Base-by-base conservation (phyloP, 306 rosid species). In the Quercus cerris region DNA sequence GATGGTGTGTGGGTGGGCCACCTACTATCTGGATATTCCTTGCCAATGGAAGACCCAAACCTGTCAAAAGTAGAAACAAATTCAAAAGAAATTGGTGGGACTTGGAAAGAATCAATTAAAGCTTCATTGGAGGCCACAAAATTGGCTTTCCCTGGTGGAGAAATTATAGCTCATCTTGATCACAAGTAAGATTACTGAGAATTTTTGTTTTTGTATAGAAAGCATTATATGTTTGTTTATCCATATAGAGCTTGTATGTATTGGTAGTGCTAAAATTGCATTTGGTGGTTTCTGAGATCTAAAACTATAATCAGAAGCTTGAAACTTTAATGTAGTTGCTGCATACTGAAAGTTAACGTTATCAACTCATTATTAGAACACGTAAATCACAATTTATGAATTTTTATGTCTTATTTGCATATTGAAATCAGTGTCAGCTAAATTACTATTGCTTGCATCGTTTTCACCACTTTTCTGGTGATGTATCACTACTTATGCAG, bases 1-100 rank as follows among this genome's bases (percentile, higher is more conserved):
- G 94, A 87, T n/a, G 87, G 86, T 80, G 96, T 95, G 52, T 95
- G 98, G 99, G 98, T 90, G 70, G 97, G 98, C 81, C 99, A 95
- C 90, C 90, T 95, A 62, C 95, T 95, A 35, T 93, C 99, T 23
- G 98, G 98, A 79, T 95, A 95, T 88, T 84, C 97, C 38, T 56
- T 95, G 81, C 99, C 98, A n/a, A 95, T 93, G 99, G 99, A 95
- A 84, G 98, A 95, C 73, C 91, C 91, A 14, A 89, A 71, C 72
- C 91, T 90, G 71, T 83, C 94, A 73, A 91, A 88, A 85, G 86
- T 70, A 66, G 86, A 82, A 74, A 74, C 79, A 75, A 77, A 75
- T 81, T 78, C 51, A 28, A 86, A 82, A 67, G 88, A 78, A 58
- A 85, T 95, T 12, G 97, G 96, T 75, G 98, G 99, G 82, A 88